Conservation (phyloP, 163 green algal genomes). For the Botryococcus braunii region DNA sequence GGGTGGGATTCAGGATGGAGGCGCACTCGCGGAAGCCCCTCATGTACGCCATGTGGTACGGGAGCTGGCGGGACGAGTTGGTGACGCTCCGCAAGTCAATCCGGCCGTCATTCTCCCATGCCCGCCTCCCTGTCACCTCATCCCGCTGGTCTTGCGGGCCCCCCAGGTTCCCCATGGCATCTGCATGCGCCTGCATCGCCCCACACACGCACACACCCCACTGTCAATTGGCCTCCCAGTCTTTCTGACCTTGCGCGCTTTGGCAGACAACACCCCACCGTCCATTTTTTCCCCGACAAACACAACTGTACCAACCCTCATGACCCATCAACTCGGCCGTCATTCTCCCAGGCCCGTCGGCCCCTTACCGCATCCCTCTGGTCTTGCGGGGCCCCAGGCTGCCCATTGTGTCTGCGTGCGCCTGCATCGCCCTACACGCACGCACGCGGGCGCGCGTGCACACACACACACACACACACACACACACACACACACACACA, state of each 20-base stretch:
- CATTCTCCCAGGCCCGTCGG: slow-evolving; percentile 41
- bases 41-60: slow-evolving; percentile 46
- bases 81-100: slow-evolving; percentile 39
- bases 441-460: too few species aligned
- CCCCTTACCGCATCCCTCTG: slow-evolving; percentile 2
- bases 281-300: too few species aligned
- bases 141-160: neutral
- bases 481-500: too few species aligned
- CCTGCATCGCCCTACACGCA: too few species aligned
- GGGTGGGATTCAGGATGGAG: slow-evolving; percentile 24
- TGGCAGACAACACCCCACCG: too few species aligned
- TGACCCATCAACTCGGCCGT: slow-evolving; percentile 47
- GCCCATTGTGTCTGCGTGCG: slow-evolving; percentile 23
- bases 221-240: too few species aligned
- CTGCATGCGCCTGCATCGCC: slow-evolving; percentile 26
- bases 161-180: slow-evolving; percentile 22
- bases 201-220: too few species aligned
- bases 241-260: too few species aligned
- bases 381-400: slow-evolving; percentile 8
- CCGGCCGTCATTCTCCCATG: slow-evolving; percentile 46
- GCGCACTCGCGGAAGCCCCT: slow-evolving; percentile 18
- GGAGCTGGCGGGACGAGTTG: slow-evolving; percentile 32
- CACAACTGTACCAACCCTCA: too few species aligned
- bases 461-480: too few species aligned
- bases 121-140: slow-evolving; percentile 14